Conservation (phyloP, 1,139 yeast genomes). For the Zygosaccharomyces sapae region DNA sequence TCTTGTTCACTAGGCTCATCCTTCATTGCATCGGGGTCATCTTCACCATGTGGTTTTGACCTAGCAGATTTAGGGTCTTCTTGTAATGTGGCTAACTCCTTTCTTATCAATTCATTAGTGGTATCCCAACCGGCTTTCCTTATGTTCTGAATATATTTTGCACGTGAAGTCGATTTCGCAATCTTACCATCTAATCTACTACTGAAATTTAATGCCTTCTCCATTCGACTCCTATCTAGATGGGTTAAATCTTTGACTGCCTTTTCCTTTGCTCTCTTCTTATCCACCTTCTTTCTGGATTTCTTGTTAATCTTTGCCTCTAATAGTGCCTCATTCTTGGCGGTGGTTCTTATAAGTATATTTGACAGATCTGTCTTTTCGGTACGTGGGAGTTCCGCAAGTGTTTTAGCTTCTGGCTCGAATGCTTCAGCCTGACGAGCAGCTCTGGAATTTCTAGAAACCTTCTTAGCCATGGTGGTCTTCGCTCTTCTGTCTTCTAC, state of each 20-base stretch:
- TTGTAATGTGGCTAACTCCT: slow-evolving; percentile 28
- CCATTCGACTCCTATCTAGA: slow-evolving; percentile 40
- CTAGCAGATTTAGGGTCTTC: slow-evolving; percentile 2
- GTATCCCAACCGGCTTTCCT: slow-evolving; percentile 73
- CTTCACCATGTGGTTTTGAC: not conserved
- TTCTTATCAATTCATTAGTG: slow-evolving; percentile 49
- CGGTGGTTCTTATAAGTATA: slow-evolving; percentile 62
- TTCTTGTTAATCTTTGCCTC: slow-evolving; percentile 51
- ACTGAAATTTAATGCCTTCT: slow-evolving; percentile 49
- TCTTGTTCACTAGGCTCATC: not conserved
- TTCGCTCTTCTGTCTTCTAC: not conserved
- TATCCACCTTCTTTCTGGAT: slow-evolving; percentile 36
- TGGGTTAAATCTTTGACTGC: slow-evolving; percentile 31
- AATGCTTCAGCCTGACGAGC: slow-evolving; percentile 61
- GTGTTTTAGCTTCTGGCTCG: slow-evolving; percentile 47
- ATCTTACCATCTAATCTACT: slow-evolving; percentile 60
- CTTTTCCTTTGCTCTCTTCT: slow-evolving; percentile 35
- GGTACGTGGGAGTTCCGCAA: slow-evolving; percentile 51
- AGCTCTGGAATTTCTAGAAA: slow-evolving; percentile 70
- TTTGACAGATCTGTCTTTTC: slow-evolving; percentile 57
- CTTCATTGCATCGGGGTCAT: slow-evolving; percentile 4
- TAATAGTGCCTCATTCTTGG: slow-evolving; percentile 58
- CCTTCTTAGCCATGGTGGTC: slow-evolving; percentile 36
- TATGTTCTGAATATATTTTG: slow-evolving; percentile 55
- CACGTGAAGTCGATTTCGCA: slow-evolving; percentile 58